Conservation (phyloP, 2,329 filamentous ascomycete species). For the Graphilbum ipis-grandicollis region DNA sequence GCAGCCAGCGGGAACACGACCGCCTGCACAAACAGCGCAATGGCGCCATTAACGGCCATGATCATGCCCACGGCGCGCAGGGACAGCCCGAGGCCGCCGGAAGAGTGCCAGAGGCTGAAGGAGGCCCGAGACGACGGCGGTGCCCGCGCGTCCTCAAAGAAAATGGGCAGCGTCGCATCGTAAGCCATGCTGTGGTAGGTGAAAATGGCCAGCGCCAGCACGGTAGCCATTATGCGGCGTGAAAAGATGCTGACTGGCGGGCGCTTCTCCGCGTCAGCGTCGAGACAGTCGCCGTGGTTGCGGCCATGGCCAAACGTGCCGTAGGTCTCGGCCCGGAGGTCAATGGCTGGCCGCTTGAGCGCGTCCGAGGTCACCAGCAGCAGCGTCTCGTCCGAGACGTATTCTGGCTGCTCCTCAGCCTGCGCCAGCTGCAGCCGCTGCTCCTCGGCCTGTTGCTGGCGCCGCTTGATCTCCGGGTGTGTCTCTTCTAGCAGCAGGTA, state of each 20-base stretch:
- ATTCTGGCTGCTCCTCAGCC: conserved; percentile 9
- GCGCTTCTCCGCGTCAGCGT: conserved; percentile 1
- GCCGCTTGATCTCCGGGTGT: conserved; percentile 61
- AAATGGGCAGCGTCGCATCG: conserved; percentile 82
- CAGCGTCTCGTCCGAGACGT: conserved; percentile 50
- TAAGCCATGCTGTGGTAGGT: conserved; percentile 93
- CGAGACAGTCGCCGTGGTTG: background rate
- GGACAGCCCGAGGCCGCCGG: conserved; percentile 45
- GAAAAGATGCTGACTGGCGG: conserved; percentile 24
- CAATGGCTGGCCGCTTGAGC: conserved; percentile 53
- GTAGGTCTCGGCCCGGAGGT: conserved; percentile 63
- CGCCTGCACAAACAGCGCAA: conserved; percentile 57
- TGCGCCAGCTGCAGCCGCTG: conserved; percentile 16
- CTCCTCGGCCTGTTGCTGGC: conserved; percentile 5
- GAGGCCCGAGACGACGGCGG: background rate
- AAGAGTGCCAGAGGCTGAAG: conserved; percentile 31
- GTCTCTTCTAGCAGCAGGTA: conserved; percentile 75
- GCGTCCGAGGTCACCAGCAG: conserved; percentile 60
- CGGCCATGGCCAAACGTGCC: conserved; percentile 39
- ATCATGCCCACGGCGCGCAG: conserved; percentile 43
- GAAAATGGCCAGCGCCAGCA: conserved; percentile 74
- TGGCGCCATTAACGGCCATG: conserved; percentile 37
- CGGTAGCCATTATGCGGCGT: conserved; percentile 53
- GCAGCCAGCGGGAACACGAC: conserved; percentile 48
- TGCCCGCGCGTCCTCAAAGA: conserved; percentile 60